Evolutionary conservation across 768 basidiomycete species (phyloP).

Genomic region (Saitozyma sp.): DNA sequence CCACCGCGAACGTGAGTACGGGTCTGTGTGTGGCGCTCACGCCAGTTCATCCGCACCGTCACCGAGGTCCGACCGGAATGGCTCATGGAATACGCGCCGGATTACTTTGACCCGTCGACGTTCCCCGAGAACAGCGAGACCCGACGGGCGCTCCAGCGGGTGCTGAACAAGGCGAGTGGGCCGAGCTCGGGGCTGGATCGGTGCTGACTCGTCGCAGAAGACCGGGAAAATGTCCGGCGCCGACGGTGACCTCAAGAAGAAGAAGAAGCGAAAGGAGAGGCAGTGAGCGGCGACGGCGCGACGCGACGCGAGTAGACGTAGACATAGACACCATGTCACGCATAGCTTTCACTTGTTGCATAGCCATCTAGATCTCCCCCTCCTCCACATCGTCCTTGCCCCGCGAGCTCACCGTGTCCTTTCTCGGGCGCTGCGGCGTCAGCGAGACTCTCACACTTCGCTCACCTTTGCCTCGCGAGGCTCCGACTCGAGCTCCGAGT

Average conservation of each 20-base stretch:
- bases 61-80: conserved; percentile 85
- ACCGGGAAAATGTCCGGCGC: conserved; percentile 24
- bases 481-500: conserved; percentile 19
- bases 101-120: conserved; percentile 67
- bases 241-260: conserved; percentile 35
- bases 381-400: conserved; percentile 25
- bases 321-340: background rate
- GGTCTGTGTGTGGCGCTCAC: background rate
- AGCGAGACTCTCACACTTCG: background rate
- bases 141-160: conserved; percentile 59
- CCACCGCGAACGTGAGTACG: conserved; percentile 59
- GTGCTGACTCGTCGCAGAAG: conserved; percentile 30
- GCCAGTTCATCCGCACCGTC: conserved; percentile 80
- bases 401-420: background rate
- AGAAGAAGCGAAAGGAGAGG: conserved; percentile 47
- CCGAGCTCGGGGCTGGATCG: background rate
- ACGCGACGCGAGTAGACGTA: background rate
- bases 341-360: background rate
- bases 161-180: conserved; percentile 58
- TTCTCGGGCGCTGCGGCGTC: background rate
- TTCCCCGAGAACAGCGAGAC: conserved; percentile 61
- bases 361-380: conserved; percentile 33
- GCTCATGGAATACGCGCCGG: conserved; percentile 64
- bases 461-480: background rate
- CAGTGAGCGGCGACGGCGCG: background rate